phyloP scores from a whole-genome alignment of 305 asterid genomes.

The Galium porrigens region DNA sequence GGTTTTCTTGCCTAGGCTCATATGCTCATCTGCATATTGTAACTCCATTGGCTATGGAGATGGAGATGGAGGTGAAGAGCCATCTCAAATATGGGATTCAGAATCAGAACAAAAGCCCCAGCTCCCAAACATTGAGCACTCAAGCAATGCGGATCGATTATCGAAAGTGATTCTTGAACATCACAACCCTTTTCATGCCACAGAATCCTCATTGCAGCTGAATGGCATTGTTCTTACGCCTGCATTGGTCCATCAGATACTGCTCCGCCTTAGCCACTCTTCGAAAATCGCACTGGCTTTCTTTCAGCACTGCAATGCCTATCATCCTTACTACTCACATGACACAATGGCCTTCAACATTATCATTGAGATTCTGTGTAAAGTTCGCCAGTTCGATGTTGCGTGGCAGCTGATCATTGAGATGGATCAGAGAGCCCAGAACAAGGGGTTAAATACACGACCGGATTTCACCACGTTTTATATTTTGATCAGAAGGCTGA shows the following conservation, averaged over 20 bases:
- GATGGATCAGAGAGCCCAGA: conserved; percentile 15
- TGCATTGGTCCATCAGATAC: conserved; percentile 53
- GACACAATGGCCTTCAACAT: conserved; percentile 53
- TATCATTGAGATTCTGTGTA: conserved; percentile 48
- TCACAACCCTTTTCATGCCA: conserved; percentile 80
- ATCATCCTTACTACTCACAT: conserved; percentile 24
- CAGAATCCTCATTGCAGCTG: conserved; percentile 73
- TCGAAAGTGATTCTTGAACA: conserved; percentile 55
- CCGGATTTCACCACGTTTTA: conserved; percentile 68
- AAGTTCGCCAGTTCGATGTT: conserved; percentile 67
- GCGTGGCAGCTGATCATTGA: conserved; percentile 64
- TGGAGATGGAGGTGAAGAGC: background rate
- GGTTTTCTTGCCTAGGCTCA: conserved; percentile 5
- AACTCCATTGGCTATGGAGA: background rate
- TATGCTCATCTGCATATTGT: background rate
- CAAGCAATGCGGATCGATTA: conserved; percentile 52
- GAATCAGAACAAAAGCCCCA: conserved; percentile 25
- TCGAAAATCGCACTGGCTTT: conserved; percentile 71
- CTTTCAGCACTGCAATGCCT: conserved; percentile 36
- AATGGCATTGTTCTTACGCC: conserved; percentile 43
- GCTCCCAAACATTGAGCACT: conserved; percentile 43
- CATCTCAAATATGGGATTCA: background rate
- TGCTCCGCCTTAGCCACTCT: conserved; percentile 52
- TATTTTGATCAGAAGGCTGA: conserved; percentile 46
- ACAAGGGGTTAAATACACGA: conserved; percentile 14